Evolutionary conservation across 257 asterid genomes (phyloP).

Genomic region (Solanum pennellii): DNA sequence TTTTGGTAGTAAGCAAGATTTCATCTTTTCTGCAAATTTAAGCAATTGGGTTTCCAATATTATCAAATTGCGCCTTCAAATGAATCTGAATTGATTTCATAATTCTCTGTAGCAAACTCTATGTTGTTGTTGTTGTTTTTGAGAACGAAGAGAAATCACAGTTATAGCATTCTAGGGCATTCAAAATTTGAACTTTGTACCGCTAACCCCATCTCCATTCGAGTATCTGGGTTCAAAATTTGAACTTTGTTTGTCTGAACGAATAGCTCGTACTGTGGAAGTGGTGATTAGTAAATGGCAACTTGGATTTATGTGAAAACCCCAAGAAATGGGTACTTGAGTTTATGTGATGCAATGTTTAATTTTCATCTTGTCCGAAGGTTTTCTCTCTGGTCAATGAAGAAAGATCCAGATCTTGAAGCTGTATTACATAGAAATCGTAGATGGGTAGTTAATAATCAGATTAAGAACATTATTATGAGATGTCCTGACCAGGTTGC

Average conservation of each 20-base stretch:
- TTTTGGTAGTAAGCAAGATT: neutral
- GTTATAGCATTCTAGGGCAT: neutral
- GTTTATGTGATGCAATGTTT: neutral
- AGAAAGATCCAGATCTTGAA: constrained; percentile 89
- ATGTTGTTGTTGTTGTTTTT: neutral
- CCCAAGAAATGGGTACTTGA: constrained; percentile 9
- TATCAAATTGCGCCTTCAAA: neutral
- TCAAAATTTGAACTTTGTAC: neutral
- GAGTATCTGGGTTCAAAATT: neutral
- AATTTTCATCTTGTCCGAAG: constrained; percentile 10
- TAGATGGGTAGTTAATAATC: constrained; percentile 87
- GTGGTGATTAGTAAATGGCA: constrained; percentile 14
- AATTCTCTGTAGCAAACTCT: neutral
- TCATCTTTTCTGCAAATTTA: neutral
- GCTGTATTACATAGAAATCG: constrained; percentile 66
- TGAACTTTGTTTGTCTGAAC: neutral
- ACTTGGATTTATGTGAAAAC: constrained; percentile 3
- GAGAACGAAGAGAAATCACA: neutral
- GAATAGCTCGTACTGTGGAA: neutral
- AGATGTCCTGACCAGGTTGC: constrained; percentile 57
- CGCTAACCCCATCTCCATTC: neutral
- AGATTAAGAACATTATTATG: constrained; percentile 66
- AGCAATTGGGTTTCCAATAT: neutral
- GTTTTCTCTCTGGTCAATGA: constrained; percentile 84
- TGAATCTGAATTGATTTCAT: neutral